phyloP scores from a whole-genome alignment of 805 yeast species.

The Saccharomycopsis guyanensis region DNA sequence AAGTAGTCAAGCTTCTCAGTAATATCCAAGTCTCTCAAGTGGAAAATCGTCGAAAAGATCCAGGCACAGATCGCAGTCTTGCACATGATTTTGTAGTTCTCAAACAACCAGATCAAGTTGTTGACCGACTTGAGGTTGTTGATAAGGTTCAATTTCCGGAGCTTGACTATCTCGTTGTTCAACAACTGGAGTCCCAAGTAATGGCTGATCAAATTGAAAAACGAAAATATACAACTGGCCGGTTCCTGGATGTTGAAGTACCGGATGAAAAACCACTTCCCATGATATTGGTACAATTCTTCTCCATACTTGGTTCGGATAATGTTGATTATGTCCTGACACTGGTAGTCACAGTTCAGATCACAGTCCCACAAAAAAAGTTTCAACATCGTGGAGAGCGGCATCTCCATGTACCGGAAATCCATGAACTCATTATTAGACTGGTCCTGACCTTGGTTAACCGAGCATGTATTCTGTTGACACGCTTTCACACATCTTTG shows the following conservation, averaged over 20 bases:
- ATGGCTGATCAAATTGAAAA: constrained; percentile 63
- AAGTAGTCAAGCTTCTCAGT: constrained; percentile 89
- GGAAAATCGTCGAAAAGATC: constrained; percentile 81
- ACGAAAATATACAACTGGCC: constrained; percentile 71
- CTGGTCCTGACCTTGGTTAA: constrained; percentile 16
- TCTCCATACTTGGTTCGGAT: constrained; percentile 40
- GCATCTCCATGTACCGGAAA: constrained; percentile 29
- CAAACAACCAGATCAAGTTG: constrained; percentile 23
- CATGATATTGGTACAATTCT: constrained; percentile 80
- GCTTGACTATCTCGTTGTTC: constrained; percentile 21
- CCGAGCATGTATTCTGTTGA: constrained; percentile 24
- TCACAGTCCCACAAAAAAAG: constrained; percentile 66
- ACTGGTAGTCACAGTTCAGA: constrained; percentile 85
- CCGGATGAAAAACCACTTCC: constrained; percentile 93
- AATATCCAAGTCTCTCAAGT: constrained; percentile 67
- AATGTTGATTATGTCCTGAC: constrained; percentile 70
- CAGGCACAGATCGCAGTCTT: constrained; percentile 77
- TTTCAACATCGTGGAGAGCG: constrained; percentile 35
- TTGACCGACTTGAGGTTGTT: constrained; percentile 14
- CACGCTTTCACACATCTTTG: constrained; percentile 49
- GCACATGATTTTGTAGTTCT: constrained; percentile 41
- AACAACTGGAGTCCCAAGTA: constrained; percentile 36
- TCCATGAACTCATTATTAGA: constrained; percentile 30
- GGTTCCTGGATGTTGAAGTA: constrained; percentile 79
- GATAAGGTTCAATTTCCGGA: constrained; percentile 14